Conservation (phyloP, 2,329 filamentous ascomycete species). For the Colletotrichum tabaci region DNA sequence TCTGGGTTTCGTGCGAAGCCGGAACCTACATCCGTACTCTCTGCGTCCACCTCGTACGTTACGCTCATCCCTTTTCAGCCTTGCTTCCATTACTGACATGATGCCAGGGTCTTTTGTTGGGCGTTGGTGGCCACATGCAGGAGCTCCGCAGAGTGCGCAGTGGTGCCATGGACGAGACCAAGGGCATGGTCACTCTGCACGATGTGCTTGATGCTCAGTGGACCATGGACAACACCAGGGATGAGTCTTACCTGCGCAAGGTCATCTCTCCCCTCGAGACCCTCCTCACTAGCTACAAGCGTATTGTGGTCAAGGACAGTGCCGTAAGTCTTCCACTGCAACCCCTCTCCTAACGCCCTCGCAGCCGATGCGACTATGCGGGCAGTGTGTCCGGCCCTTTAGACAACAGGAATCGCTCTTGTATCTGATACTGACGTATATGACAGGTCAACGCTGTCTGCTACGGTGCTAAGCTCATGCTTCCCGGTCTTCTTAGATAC, state of each 20-base stretch:
- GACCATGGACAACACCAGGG: slow-evolving; percentile 90
- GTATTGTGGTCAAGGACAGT: slow-evolving; percentile 97
- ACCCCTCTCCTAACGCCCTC: slow-evolving; percentile 23
- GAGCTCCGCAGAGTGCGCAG: slow-evolving; percentile 94
- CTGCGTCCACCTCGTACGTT: slow-evolving; percentile 82
- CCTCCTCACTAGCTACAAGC: slow-evolving; percentile 93
- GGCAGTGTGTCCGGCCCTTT: slow-evolving; percentile 19
- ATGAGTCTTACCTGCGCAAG: slow-evolving; percentile 91
- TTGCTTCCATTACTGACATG: slow-evolving; percentile 29
- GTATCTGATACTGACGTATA: slow-evolving; percentile 29
- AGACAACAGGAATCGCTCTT: slow-evolving; percentile 1
- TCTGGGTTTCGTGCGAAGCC: slow-evolving; percentile 99
- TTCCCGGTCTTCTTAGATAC: slow-evolving; percentile 94
- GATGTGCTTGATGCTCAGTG: slow-evolving; percentile 97
- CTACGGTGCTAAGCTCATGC: slow-evolving; percentile 99
- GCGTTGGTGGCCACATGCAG: slow-evolving; percentile 98
- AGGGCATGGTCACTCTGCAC: slow-evolving; percentile 92
- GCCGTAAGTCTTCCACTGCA: slow-evolving; percentile 56
- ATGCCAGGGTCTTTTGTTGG: slow-evolving; percentile 70
- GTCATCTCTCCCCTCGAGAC: slow-evolving; percentile 96
- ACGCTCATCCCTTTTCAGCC: slow-evolving; percentile 58
- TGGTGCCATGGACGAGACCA: slow-evolving; percentile 94
- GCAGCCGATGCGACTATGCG: slow-evolving; percentile 28
- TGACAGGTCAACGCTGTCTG: slow-evolving; percentile 88
- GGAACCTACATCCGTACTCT: slow-evolving; percentile 99